Percentiles rank a stretch among this genome's conserved stretches.
phyloP scores from a whole-genome alignment of 2,329 filamentous ascomycete genomes.

The Monilinia vaccinii-corymbosi region DNA sequence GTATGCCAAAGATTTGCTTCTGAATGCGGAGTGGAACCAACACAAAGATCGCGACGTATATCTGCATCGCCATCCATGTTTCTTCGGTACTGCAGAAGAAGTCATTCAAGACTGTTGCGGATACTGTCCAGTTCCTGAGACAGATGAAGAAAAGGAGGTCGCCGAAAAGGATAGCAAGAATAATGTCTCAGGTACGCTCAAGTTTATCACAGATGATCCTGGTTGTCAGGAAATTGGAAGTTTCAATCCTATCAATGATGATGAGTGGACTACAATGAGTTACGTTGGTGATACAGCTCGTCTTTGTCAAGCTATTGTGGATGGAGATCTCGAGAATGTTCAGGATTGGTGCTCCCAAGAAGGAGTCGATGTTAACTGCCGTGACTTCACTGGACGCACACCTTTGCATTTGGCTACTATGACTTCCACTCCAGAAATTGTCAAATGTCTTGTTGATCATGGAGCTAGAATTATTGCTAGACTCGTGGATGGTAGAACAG shows the following conservation, averaged over 20 bases:
- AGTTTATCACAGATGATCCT: constrained; percentile 72
- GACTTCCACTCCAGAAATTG: constrained; percentile 59
- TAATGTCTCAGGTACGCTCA: constrained; percentile 65
- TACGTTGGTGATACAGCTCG: constrained; percentile 72
- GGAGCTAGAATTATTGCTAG: constrained; percentile 66
- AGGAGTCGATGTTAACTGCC: constrained; percentile 58
- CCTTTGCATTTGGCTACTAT: constrained; percentile 70
- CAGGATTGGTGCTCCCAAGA: constrained; percentile 61
- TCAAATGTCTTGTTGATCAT: constrained; percentile 60
- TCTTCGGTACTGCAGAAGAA: constrained; percentile 69
- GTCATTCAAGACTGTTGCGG: constrained; percentile 77
- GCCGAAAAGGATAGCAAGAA: constrained; percentile 64
- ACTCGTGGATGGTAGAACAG: constrained; percentile 70
- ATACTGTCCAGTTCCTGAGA: constrained; percentile 60
- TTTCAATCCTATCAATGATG: constrained; percentile 72
- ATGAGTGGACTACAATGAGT: constrained; percentile 88
- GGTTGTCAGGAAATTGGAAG: constrained; percentile 64
- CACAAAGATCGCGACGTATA: constrained; percentile 65
- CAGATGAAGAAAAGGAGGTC: constrained; percentile 61
- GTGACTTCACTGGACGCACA: constrained; percentile 71
- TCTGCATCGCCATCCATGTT: constrained; percentile 76
- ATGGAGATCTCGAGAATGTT: constrained; percentile 61
- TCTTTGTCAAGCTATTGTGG: constrained; percentile 74
- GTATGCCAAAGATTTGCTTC: constrained; percentile 70
- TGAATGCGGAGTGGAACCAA: constrained; percentile 84